Evolutionary conservation across 129 eudicot genomes (phyloP), one percentile per base, ranked within the genome.

Genomic region (Deinandra increscens): DNA sequence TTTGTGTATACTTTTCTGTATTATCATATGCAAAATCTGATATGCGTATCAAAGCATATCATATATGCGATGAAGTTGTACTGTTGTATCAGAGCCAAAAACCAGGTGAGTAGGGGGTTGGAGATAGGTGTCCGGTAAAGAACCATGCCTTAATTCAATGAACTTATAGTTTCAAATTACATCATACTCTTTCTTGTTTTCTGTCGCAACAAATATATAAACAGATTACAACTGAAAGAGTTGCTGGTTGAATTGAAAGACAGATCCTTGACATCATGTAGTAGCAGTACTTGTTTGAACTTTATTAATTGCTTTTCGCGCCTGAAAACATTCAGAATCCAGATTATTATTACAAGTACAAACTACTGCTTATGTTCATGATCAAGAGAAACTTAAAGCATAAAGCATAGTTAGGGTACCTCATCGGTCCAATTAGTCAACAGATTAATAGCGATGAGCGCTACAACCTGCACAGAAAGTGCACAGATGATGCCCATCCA

Each of bases 401-500:
- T 20, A 14, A 68, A 62, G 3, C 43, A 60, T 7, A 42, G 26
- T 17, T 8, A 7, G 7, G 7, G 39, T 68, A 84, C 95, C 88
- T 82, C 88, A 60, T 54, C 42, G 19, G 79, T 76, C 95, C 90
- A 87, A 55, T 80, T 74, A 17, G 95, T 84, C 48, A 70, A 77
- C 53, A 87, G 20, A 63, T 82, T 84, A 29, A 87, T 45, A 0
- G 72, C 72, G 60, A 87, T 54, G n/a, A 87, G 82, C 14, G 81
- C 90, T 31, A 82, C 77, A 43, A 76, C 76, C 76, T 87, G 95
- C 34, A 87, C 75, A 38, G 77, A 63, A 63, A 87, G 85, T 70
- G 84, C 95, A 70, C 88, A 80, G 6, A 88, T 85, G 61, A 85
- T 78, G 29, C 95, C 95, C 74, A 83, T 78, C 95, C 95, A 85